Conservation (phyloP, 129 eudicot genomes). For the Centrapalus pauciflorus region DNA sequence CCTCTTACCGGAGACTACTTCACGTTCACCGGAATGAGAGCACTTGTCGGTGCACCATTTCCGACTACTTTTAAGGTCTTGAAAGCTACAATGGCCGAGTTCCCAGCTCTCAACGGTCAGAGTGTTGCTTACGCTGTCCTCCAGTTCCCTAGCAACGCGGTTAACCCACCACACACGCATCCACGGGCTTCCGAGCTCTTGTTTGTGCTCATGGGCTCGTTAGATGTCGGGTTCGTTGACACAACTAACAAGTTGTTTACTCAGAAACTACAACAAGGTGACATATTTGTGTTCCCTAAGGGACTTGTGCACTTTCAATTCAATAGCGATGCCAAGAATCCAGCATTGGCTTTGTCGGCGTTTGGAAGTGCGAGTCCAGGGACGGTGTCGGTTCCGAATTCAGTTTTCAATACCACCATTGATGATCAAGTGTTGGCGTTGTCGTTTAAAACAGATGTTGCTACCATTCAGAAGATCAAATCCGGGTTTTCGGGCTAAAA, state of each 20-base stretch:
- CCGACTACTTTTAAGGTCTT: conserved; percentile 10
- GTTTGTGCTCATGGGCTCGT: conserved; percentile 17
- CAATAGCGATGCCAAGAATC: conserved; percentile 5
- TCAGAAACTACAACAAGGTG: conserved; percentile 24
- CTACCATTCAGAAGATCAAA: conserved; percentile 26
- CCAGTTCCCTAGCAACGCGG: conserved; percentile 8
- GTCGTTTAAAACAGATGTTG: conserved; percentile 29
- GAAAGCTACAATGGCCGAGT: conserved; percentile 21
- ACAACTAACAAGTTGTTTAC: conserved; percentile 22
- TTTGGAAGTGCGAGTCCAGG: conserved; percentile 23
- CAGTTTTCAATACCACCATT: conserved; percentile 19
- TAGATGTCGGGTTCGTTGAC: conserved; percentile 29
- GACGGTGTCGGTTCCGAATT: conserved; percentile 10
- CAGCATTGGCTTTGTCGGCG: conserved; percentile 19
- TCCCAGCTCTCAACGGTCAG: conserved; percentile 28
- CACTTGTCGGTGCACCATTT: conserved; percentile 16
- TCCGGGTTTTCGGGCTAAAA: conserved; percentile 13
- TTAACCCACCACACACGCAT: conserved; percentile 31
- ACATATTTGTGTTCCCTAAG: conserved; percentile 27
- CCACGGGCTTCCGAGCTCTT: conserved; percentile 33
- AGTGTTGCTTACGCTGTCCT: conserved; percentile 24
- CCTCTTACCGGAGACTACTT: conserved; percentile 17
- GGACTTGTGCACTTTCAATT: conserved; percentile 33
- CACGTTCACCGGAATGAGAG: conserved; percentile 24
- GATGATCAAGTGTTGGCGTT: conserved; percentile 6